Conservation (phyloP, 2,329 filamentous ascomycete genomes). For the Calonectria naviculata region DNA sequence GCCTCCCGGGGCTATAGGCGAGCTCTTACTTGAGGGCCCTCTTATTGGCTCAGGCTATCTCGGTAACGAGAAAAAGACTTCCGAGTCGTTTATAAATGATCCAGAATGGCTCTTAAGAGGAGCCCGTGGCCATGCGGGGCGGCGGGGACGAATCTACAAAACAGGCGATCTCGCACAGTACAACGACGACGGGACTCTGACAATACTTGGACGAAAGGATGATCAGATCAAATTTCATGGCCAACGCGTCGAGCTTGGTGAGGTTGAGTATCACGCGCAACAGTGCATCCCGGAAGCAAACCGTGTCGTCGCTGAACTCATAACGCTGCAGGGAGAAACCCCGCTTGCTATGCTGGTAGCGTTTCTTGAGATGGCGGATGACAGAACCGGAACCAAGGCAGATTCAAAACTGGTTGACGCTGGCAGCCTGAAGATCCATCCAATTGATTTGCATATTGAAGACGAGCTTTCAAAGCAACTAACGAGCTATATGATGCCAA, state of each 20-base stretch:
- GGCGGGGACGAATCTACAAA: constrained; percentile 49
- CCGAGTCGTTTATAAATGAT: constrained; percentile 44
- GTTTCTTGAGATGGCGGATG: no score
- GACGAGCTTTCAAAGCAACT: no score
- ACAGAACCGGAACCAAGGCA: no score
- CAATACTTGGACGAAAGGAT: constrained; percentile 66
- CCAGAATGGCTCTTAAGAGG: constrained; percentile 54
- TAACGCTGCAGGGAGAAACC: no score
- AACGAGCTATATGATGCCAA: no score
- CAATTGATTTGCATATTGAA: no score
- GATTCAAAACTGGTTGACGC: no score
- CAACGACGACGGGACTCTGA: constrained; percentile 52
- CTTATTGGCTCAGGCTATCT: constrained; percentile 25
- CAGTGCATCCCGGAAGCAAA: no score
- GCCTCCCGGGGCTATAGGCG: constrained; percentile 23
- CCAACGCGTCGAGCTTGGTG: constrained; percentile 62
- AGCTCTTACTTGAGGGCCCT: constrained; percentile 13
- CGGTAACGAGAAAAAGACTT: constrained; percentile 17
- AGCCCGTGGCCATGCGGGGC: background rate
- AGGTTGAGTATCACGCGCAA: constrained; percentile 48
- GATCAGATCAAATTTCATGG: constrained; percentile 70
- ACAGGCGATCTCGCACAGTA: constrained; percentile 61
- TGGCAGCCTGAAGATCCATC: no score
- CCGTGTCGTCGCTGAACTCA: no score
- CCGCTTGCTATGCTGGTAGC: no score